Base-by-base conservation (phyloP, 2,329 filamentous ascomycete species). In the Aspergillus sp. region DNA sequence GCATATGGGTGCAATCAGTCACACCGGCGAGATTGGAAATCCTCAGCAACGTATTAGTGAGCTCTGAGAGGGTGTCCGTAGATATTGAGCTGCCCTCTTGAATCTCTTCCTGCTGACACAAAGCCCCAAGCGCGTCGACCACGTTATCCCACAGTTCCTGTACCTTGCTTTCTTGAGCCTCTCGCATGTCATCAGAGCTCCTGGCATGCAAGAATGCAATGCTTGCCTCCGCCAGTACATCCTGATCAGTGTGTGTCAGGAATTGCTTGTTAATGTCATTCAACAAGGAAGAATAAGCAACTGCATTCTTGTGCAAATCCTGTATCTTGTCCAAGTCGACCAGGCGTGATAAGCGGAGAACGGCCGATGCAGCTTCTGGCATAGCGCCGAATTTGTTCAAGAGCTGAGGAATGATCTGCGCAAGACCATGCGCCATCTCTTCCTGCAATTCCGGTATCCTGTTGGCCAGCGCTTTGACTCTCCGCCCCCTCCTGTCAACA, bases 181-280 rank as follows among this genome's bases (percentile, higher is more conserved):
- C 91, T 44, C 88, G 82, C 20, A 94, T 75, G 51, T 94, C 89
- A 39, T 91, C 86, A 40, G 86, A 89, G 39, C 79, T 80, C 43
- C 84, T 80, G 6, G 89, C 86, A 53, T 93, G 86, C 19, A 94
- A 64, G 24, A 98, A 74, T 4, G 88, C 84, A 14, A 78, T 72
- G 16, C 82, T 81, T 10, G 86, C 89, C 57, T 95, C 88, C 8
- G 78, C 77, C 28, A 98, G 69, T 12, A 96, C 88, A 34, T 75
- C 75, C 47, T 84, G 82, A 49, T 93, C 85, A 26, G 84, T 83
- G 52, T 98, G 91, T n/a, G 86, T 78, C 48, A 82, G 78, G 62
- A 98, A 96, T 49, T 98, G 91, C 36, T 85, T 86, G 57, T 84
- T 86, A 47, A 96, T 86, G 49, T 95, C 88, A 45, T 94, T 86